Evolutionary conservation across 1,139 yeast genomes (phyloP), one percentile per base, ranked within the genome.

Genomic region (Geotrichum australiense): DNA sequence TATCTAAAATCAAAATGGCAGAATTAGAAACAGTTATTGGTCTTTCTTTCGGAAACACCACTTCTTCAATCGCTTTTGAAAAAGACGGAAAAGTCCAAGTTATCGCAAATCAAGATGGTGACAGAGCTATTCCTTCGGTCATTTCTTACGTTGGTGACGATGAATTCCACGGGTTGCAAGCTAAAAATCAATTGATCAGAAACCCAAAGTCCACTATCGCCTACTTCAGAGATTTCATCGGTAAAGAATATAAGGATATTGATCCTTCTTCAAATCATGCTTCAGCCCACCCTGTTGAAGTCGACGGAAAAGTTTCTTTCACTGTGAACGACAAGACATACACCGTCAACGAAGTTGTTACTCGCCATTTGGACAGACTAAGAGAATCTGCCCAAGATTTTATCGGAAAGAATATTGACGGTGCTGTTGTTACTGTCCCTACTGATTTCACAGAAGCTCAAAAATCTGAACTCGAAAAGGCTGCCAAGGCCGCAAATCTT

Each of bases 41-140:
- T 65, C 77, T 91, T 62, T 80, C 96, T 41, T 89, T 91, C 64
- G 99, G 99, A 64, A 91, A 91, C 76, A 82, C 96, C 40, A 76
- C 95, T 46, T 83, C 97, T 35, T 84, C 97, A 51, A 87, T 91
- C 63, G 96, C 97, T 35, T 84, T 83, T 61, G 87, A 89, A 53
- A 76, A 71, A 59, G 96, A 89, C 56, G 94, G 95, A 47, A 85
- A 83, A 64, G 94, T 87, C 48, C 96, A 91, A 60, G 95, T 91
- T 52, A 91, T 91, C 64, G 98, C 98, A 55, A 91, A 91, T 76
- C 96, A 94, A 55, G 98, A 91, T 61, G 99, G 99, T 64, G 98
- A 93, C 68, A 87, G 98, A 70, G 76, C 93, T 49, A 91, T 91
- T 61, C 96, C 97, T 50, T 83, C 97, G 19, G 84, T 84, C 45